A percentile compares a stretch with the other conserved stretches of the same genome.
These are phyloP conservation scores for Pisolithus marmoratus DNA, from an alignment of 768 basidiomycete species.

Conservation along the genomic window DNA sequence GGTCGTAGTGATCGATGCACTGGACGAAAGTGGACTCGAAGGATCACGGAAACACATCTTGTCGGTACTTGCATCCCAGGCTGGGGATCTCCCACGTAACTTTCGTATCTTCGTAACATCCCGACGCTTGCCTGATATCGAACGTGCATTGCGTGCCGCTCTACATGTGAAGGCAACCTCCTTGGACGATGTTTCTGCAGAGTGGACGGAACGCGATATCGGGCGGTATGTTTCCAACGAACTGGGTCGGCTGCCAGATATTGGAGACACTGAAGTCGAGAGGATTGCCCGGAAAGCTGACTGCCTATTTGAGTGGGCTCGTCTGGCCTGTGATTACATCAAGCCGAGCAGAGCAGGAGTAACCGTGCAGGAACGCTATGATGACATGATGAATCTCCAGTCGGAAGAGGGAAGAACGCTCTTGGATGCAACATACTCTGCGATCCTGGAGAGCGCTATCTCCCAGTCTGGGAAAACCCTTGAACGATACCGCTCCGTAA, in stretches of 20 bases:
- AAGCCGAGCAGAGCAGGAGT: not conserved
- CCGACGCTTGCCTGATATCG: too few relatives aligned
- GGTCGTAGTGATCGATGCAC: not conserved
- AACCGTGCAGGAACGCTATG: not conserved
- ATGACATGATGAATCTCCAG: not conserved
- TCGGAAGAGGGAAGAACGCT: not conserved
- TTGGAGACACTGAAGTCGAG: not conserved
- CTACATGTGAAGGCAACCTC: too few relatives aligned
- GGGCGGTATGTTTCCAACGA: not conserved
- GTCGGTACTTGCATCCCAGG: too few relatives aligned
- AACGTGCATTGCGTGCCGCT: too few relatives aligned
- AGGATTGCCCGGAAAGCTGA: conserved; percentile 9
- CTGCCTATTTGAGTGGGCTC: conserved; percentile 19
- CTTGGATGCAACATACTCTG: not conserved
- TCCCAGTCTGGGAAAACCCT: not conserved
- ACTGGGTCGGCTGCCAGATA: not conserved
- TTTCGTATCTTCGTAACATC: too few relatives aligned
- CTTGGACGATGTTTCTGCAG: not conserved
- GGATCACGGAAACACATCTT: too few relatives aligned
- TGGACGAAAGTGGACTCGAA: not conserved
- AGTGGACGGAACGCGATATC: not conserved
- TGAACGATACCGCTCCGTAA: not conserved
- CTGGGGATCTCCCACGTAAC: too few relatives aligned
- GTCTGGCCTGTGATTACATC: conserved; percentile 11
- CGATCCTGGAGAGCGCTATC: not conserved